These are phyloP conservation scores for Vanrija sp. DNA, from an alignment of 1,284 basidiomycete genomes.

Conservation along the genomic window DNA sequence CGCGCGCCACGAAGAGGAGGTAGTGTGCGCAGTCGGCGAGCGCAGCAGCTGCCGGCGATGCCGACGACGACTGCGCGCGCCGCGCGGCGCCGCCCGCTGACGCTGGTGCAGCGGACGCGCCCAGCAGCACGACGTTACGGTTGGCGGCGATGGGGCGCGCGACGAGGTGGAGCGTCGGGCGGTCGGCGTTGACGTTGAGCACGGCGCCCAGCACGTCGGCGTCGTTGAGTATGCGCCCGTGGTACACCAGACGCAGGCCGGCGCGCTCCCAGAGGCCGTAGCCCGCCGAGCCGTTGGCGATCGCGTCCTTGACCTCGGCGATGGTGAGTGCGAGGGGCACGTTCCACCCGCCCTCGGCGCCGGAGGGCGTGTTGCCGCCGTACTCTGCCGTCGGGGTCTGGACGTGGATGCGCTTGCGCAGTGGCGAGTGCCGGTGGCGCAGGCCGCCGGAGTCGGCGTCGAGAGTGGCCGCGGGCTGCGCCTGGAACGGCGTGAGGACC, in stretches of 20 bases:
- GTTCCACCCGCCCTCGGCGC: slow-evolving; percentile 7
- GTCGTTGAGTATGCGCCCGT: slow-evolving; percentile 41
- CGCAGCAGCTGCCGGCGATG: slow-evolving; percentile 12
- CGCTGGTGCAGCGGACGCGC: background rate
- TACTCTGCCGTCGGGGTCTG: slow-evolving; percentile 33
- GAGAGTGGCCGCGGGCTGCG: background rate
- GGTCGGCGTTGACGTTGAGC: slow-evolving; percentile 22
- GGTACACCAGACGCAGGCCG: slow-evolving; percentile 42
- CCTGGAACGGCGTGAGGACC: slow-evolving; percentile 2
- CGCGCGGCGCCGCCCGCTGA: background rate
- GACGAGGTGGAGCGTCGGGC: slow-evolving; percentile 33
- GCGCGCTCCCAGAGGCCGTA: slow-evolving; percentile 33
- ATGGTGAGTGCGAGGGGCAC: slow-evolving; percentile 18
- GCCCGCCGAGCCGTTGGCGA: slow-evolving; percentile 29
- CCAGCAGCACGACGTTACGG: background rate
- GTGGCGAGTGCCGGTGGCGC: background rate
- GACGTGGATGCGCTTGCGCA: slow-evolving; percentile 19
- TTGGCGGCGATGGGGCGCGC: slow-evolving; percentile 18
- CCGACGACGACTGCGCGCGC: too few species aligned
- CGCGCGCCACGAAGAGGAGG: slow-evolving; percentile 37
- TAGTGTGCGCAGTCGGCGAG: slow-evolving; percentile 40
- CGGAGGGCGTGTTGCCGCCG: background rate
- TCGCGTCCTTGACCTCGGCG: slow-evolving; percentile 29
- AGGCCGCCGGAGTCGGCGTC: slow-evolving; percentile 1
- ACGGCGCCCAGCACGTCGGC: slow-evolving; percentile 30